phyloP scores from a whole-genome alignment of 2,329 filamentous ascomycete species.

The Fonsecaea monophora region DNA sequence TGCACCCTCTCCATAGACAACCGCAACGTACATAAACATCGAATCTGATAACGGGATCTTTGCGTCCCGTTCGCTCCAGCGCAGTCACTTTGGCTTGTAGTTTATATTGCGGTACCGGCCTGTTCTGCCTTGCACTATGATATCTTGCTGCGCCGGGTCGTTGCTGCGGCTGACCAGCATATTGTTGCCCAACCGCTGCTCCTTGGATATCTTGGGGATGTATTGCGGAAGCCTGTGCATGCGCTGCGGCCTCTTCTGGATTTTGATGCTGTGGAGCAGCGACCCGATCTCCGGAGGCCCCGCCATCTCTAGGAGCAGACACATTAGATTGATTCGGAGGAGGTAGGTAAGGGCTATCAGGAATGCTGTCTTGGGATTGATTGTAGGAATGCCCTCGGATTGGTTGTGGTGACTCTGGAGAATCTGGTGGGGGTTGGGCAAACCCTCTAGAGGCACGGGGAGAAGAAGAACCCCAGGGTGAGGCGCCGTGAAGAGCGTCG shows the following conservation, averaged over 20 bases:
- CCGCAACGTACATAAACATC: slow-evolving; percentile 82
- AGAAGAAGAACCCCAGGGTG: slow-evolving; percentile 69
- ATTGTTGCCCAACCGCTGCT: slow-evolving; percentile 43
- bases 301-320: slow-evolving; percentile 42
- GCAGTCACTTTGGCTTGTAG: slow-evolving; percentile 95
- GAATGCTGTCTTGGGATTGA: slow-evolving; percentile 38
- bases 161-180: slow-evolving; percentile 42
- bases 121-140: slow-evolving; percentile 50
- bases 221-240: slow-evolving; percentile 26
- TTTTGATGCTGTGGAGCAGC: slow-evolving; percentile 12
- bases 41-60: slow-evolving; percentile 92
- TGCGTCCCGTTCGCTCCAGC: slow-evolving; percentile 89
- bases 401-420: slow-evolving; percentile 52
- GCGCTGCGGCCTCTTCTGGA: slow-evolving; percentile 11
- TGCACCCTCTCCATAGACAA: not conserved
- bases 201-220: slow-evolving; percentile 37
- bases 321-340: slow-evolving; percentile 38
- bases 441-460: slow-evolving; percentile 58
- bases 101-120: slow-evolving; percentile 74
- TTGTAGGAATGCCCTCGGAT: slow-evolving; percentile 41
- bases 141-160: slow-evolving; percentile 55
- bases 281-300: slow-evolving; percentile 42
- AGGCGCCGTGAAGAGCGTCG: slow-evolving; percentile 63
- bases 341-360: slow-evolving; percentile 43
- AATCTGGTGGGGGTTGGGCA: slow-evolving; percentile 44